Conservation (phyloP, 345 rosid species). For the Raphanus sativus region DNA sequence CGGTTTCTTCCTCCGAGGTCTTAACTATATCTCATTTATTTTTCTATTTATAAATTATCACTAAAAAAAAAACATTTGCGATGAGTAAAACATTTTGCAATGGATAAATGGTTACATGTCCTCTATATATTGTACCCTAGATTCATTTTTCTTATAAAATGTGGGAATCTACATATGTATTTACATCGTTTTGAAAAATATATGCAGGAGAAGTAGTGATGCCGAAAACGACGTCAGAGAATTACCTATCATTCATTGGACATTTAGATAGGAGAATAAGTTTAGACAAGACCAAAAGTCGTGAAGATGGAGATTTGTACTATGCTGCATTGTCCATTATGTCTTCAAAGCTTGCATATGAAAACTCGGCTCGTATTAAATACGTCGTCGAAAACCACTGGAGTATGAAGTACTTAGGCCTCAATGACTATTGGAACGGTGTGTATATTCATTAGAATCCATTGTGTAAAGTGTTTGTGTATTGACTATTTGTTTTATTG, state of each 20-base stretch:
- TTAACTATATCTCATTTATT: not conserved
- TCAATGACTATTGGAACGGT: slow-evolving; percentile 70
- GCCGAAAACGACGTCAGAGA: slow-evolving; percentile 48
- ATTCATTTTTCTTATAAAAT: not conserved
- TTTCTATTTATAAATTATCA: not conserved
- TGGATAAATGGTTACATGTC: not conserved
- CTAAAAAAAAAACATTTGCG: not conserved
- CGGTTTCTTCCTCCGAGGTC: slow-evolving; percentile 33
- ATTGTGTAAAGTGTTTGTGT: not conserved
- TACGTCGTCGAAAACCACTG: slow-evolving; percentile 48
- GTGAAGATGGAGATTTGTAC: slow-evolving; percentile 46
- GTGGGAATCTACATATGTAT: not conserved
- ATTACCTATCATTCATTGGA: slow-evolving; percentile 49
- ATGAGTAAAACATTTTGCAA: not conserved
- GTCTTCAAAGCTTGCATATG: slow-evolving; percentile 68
- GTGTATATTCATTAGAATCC: not conserved
- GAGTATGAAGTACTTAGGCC: slow-evolving; percentile 71
- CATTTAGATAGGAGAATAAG: slow-evolving; percentile 47
- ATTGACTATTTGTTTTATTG: not conserved
- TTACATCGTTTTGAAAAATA: not conserved
- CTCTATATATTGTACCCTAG: not conserved
- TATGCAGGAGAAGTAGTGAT: slow-evolving; percentile 46
- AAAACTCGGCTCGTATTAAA: slow-evolving; percentile 54
- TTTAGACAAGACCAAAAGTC: slow-evolving; percentile 46
- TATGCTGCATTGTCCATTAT: slow-evolving; percentile 55